Conservation (phyloP, 1,139 yeast species). For the Suzukiozyma palmioleophila region DNA sequence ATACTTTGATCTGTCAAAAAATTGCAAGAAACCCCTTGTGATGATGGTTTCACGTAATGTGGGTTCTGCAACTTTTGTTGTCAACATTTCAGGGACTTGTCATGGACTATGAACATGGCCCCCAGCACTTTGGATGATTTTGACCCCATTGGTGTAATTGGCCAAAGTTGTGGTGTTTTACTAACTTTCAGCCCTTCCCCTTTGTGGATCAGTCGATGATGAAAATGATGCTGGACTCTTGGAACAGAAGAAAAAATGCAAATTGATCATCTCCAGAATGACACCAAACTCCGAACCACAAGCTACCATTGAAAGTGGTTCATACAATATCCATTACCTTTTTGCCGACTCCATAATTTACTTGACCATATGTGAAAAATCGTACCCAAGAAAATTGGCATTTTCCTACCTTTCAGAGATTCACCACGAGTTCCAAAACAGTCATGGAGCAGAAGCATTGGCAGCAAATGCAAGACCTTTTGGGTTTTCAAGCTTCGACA, state of each 20-base stretch:
- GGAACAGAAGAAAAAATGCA: constrained; percentile 83
- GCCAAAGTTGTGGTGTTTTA: constrained; percentile 1
- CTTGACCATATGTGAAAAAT: constrained; percentile 68
- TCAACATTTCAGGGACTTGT: too few relatives aligned
- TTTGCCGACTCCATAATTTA: constrained; percentile 64
- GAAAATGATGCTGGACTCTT: constrained; percentile 51
- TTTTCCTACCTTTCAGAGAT: constrained; percentile 83
- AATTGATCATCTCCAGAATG: constrained; percentile 70
- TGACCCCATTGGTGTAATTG: too few relatives aligned
- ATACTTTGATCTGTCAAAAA: too few relatives aligned
- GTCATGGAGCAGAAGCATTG: constrained; percentile 72
- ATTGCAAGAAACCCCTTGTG: too few relatives aligned
- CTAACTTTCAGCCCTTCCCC: constrained; percentile 61
- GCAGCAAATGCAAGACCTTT: constrained; percentile 70
- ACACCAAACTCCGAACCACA: constrained; percentile 79
- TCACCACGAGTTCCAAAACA: constrained; percentile 73
- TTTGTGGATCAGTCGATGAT: constrained; percentile 92
- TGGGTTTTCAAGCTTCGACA: constrained; percentile 83
- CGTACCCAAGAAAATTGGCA: constrained; percentile 85
- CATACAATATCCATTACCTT: constrained; percentile 72
- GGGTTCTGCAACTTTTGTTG: too few relatives aligned
- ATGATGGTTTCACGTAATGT: too few relatives aligned
- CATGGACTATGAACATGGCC: too few relatives aligned
- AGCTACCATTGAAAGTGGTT: constrained; percentile 80
- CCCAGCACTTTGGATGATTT: too few relatives aligned